Evolutionary conservation across 495 filamentous ascomycete genomes (phyloP), one percentile per base, ranked within the genome.

Genomic region (Bryoglossum gracile): DNA sequence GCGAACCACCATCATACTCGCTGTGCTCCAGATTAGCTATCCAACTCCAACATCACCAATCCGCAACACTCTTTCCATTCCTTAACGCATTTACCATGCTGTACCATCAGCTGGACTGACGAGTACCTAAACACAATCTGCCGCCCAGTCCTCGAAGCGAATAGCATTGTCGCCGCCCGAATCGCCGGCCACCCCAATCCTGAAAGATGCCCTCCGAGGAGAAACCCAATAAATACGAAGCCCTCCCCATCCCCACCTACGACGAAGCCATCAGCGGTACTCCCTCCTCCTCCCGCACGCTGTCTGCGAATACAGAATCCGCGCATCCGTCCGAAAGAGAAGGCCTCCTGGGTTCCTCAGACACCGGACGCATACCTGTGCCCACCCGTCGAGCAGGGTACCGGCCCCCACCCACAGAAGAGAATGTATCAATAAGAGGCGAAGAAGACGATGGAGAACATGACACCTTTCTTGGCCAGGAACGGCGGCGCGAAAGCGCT

Each of bases 241-340:
- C 75, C 41, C 75, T 87, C 46, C 90, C 92, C 16, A 95, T 97
- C 66, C 91, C 91, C 8, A 82, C 84, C 32, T 98, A 98, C 74
- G 91, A 96, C 65, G 92, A 98, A 71, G 89, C 92, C 45, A 81
- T 54, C 28, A 41, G 33, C 33, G 47, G 47, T 16, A n/a, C n/a
- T n/a, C n/a, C n/a, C n/a, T 53, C 53, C n/a, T 58, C 53, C 16
- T 61, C 58, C 10, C 50, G 46, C 1, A 41, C 53, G 10, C 22
- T 33, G 8, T 21, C 19, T 10, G 11, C 34, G 6, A 23, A 46
- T 16, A 40, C 44, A 22, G 56, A 59, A 40, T 9, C 48, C 23
- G 46, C 82, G 33, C 57, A 64, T 61, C 63, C 43, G 17, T 53
- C 48, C 33, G 62, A 62, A 50, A 52, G 63, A 32, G 50, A 63